A percentile compares a stretch with the other conserved stretches of the same genome.
Evolutionary conservation across 495 filamentous ascomycete species (phyloP).

Genomic region (Terfezia claveryi): DNA sequence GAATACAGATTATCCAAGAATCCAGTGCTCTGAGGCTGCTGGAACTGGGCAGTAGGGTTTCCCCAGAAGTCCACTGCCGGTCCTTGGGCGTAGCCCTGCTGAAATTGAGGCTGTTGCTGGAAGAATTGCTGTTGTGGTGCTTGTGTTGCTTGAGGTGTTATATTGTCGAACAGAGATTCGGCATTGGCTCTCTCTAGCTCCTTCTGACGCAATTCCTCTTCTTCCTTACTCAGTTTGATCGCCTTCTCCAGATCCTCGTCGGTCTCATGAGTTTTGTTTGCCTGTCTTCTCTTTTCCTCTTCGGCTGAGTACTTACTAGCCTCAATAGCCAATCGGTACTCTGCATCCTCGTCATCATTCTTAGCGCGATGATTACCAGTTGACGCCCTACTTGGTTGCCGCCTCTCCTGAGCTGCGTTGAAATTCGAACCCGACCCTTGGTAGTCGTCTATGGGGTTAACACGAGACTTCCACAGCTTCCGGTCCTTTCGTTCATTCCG

Average conservation of each 20-base stretch:
- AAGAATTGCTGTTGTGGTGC: constrained; percentile 50
- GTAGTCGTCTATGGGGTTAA: constrained; percentile 78
- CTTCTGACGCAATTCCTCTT: constrained; percentile 62
- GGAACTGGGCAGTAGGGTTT: constrained; percentile 57
- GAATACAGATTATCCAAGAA: constrained; percentile 73
- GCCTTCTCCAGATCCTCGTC: constrained; percentile 86
- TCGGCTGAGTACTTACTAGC: constrained; percentile 92
- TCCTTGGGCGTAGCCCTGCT: constrained; percentile 94
- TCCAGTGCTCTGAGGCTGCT: constrained; percentile 58
- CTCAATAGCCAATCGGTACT: constrained; percentile 83
- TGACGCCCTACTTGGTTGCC: constrained; percentile 17
- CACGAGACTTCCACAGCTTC: constrained; percentile 89
- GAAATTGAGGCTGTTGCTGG: constrained; percentile 32
- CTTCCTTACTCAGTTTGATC: constrained; percentile 84
- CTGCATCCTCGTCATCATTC: constrained; percentile 71
- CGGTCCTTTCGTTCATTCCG: constrained; percentile 78
- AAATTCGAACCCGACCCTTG: constrained; percentile 18
- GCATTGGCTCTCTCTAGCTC: constrained; percentile 84
- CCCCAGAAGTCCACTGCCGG: constrained; percentile 88
- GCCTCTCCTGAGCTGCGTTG: constrained; percentile 19
- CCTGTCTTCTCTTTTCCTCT: constrained; percentile 55
- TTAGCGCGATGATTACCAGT: constrained; percentile 3
- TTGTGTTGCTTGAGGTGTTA: constrained; percentile 29
- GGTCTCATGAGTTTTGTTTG: constrained; percentile 28
- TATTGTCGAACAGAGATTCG: constrained; percentile 64